Percentiles rank a stretch among this genome's conserved stretches.
Conservation (phyloP, 441 rosid genomes). For the Croton laevigatus region DNA sequence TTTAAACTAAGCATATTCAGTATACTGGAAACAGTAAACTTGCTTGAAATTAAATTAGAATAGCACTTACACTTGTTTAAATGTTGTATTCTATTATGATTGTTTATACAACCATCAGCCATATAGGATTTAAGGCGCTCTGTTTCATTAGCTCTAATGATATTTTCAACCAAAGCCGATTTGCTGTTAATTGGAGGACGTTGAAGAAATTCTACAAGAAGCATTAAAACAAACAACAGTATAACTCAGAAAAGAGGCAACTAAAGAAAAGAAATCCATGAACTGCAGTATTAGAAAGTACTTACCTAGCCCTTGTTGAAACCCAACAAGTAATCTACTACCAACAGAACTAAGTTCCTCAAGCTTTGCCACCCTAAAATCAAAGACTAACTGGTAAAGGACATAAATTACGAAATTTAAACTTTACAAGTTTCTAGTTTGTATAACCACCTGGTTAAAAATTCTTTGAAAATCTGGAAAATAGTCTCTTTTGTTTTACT, state of each 20-base stretch:
- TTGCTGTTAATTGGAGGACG: constrained; percentile 51
- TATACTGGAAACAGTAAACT: neutral
- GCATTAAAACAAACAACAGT: constrained; percentile 9
- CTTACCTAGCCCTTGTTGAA: constrained; percentile 67
- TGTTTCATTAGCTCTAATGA: constrained; percentile 61
- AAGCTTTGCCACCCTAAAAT: constrained; percentile 54
- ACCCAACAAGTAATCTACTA: constrained; percentile 49
- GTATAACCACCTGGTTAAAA: constrained; percentile 48
- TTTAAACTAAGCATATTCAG: neutral
- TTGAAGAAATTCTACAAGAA: constrained; percentile 49
- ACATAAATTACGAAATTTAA: neutral
- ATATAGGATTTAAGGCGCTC: constrained; percentile 56
- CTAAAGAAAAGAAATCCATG: neutral
- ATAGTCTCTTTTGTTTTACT: constrained; percentile 33
- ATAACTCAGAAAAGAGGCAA: neutral
- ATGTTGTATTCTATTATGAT: constrained; percentile 43
- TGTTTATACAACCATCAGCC: constrained; percentile 53
- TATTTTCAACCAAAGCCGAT: constrained; percentile 51
- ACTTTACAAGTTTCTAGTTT: no score
- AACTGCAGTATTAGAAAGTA: constrained; percentile 13
- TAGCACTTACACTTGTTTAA: constrained; percentile 61
- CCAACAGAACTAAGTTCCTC: constrained; percentile 59
- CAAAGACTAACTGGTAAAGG: neutral
- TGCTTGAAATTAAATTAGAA: neutral
- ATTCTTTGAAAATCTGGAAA: constrained; percentile 45